These are phyloP conservation scores for Elaeagnus macrophylla DNA, from an alignment of 306 rosid genomes.

Conservation along the genomic window DNA sequence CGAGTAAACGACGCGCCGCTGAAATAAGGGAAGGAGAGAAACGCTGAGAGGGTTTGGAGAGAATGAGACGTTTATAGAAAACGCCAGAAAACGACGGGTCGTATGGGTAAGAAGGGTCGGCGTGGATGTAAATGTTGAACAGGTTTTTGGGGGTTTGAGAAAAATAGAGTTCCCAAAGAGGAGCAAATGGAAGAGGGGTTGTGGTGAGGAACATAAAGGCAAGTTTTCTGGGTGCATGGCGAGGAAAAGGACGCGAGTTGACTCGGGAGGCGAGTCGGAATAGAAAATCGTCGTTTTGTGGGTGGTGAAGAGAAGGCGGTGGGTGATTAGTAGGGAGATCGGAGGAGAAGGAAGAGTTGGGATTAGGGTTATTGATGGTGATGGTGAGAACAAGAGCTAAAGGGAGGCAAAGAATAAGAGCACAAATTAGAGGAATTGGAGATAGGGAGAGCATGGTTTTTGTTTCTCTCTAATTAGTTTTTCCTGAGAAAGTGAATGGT, in stretches of 20 bases:
- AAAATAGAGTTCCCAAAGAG: constrained; percentile 56
- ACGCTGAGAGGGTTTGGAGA: constrained; percentile 36
- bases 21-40: constrained; percentile 36
- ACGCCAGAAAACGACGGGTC: constrained; percentile 49
- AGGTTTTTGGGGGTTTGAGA: constrained; percentile 20
- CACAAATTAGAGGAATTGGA: constrained; percentile 43
- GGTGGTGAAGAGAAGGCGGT: background rate
- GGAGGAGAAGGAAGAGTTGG: background rate
- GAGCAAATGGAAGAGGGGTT: constrained; percentile 51
- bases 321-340: background rate
- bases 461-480: background rate
- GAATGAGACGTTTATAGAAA: constrained; percentile 39
- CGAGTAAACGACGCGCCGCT: constrained; percentile 49
- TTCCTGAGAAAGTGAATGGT: background rate
- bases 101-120: constrained; percentile 40
- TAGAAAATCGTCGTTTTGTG: constrained; percentile 26
- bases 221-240: constrained; percentile 19
- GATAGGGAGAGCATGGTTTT: constrained; percentile 40
- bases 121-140: constrained; percentile 57
- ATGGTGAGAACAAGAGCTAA: constrained; percentile 50
- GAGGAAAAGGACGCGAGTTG: constrained; percentile 26
- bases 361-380: constrained; percentile 13
- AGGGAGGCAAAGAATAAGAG: constrained; percentile 47
- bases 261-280: constrained; percentile 29
- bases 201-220: constrained; percentile 67